phyloP scores from a whole-genome alignment of 148 eudicot genomes.

The Arbutus unedo region DNA sequence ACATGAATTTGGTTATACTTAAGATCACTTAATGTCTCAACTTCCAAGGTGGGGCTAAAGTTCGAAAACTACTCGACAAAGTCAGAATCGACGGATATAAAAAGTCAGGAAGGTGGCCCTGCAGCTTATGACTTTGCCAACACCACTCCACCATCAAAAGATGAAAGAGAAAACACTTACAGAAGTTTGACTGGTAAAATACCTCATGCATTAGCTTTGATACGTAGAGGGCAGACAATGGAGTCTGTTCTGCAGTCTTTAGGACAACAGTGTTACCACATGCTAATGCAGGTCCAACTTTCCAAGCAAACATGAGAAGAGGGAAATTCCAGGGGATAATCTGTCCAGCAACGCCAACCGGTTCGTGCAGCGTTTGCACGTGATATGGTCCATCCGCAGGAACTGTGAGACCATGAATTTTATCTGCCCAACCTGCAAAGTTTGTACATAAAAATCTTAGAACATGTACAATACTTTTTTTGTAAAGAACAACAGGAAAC shows the following conservation, averaged over 20 bases:
- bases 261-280: conserved; percentile 55
- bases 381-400: conserved; percentile 58
- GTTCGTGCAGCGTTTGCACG: conserved; percentile 53
- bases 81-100: background rate
- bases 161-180: background rate
- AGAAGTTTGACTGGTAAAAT: conserved; percentile 3
- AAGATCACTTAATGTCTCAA: background rate
- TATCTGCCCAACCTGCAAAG: conserved; percentile 60
- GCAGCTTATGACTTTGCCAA: background rate
- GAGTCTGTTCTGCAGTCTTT: conserved; percentile 64
- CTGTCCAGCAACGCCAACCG: conserved; percentile 62
- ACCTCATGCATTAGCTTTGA: conserved; percentile 60
- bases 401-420: conserved; percentile 66
- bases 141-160: background rate
- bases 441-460: conserved; percentile 4
- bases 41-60: background rate
- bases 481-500: background rate
- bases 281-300: conserved; percentile 65
- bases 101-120: background rate
- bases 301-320: conserved; percentile 66
- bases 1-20: background rate
- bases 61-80: background rate
- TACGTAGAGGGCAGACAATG: conserved; percentile 54
- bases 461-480: background rate
- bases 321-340: conserved; percentile 75